Percentiles rank a stretch among this genome's conserved stretches.
These are phyloP conservation scores for Colletotrichum melonis DNA, from an alignment of 2,329 filamentous ascomycete species.

Conservation along the genomic window DNA sequence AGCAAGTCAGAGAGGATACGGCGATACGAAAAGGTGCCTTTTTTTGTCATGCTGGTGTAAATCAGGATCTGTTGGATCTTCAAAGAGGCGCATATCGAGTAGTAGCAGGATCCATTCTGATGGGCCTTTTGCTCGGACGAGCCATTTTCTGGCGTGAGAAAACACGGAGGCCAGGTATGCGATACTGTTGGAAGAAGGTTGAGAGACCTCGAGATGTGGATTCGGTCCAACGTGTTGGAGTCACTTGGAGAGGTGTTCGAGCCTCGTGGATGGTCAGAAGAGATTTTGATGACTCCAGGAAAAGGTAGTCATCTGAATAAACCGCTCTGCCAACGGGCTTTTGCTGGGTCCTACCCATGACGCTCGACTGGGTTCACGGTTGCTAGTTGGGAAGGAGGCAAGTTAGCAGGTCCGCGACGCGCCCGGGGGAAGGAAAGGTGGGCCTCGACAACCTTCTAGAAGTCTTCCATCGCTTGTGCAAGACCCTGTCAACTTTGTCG, in stretches of 20 bases:
- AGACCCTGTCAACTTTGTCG: neutral
- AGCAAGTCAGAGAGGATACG: neutral
- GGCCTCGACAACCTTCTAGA: constrained; percentile 18
- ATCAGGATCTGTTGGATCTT: constrained; percentile 16
- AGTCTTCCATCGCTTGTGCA: constrained; percentile 27
- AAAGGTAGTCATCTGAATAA: constrained; percentile 19
- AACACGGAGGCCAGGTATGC: constrained; percentile 4
- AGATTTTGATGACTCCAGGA: neutral
- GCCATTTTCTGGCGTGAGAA: constrained; percentile 34
- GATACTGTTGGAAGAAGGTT: neutral
- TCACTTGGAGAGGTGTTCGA: neutral
- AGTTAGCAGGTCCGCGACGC: constrained; percentile 1
- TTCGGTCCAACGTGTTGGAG: constrained; percentile 11
- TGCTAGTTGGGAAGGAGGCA: constrained; percentile 9
- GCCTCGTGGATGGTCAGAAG: constrained; percentile 25
- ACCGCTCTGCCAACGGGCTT: neutral
- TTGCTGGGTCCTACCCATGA: constrained; percentile 13
- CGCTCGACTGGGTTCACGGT: constrained; percentile 3
- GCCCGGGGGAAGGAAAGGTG: neutral
- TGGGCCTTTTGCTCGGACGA: constrained; percentile 31
- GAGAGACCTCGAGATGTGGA: constrained; percentile 11
- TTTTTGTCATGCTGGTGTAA: constrained; percentile 14
- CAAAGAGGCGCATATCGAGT: constrained; percentile 17
- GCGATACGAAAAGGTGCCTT: neutral
- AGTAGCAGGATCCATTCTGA: constrained; percentile 18